Percentiles rank a stretch among this genome's conserved stretches.
phyloP scores from a whole-genome alignment of 208 protist genomes.

The Acanthamoeba lenticulata region DNA sequence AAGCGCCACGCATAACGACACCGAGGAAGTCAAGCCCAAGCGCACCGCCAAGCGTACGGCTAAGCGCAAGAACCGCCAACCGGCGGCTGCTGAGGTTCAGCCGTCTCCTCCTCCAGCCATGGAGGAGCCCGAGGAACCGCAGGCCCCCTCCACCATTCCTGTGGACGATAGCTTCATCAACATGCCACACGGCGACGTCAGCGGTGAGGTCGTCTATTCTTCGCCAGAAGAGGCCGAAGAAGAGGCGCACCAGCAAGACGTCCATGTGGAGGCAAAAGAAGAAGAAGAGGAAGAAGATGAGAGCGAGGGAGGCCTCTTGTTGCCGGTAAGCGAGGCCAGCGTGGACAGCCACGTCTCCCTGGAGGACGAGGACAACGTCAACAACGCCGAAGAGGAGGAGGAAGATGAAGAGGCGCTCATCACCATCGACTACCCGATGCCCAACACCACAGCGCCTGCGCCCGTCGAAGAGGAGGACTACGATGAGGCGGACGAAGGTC shows the following conservation, averaged over 20 bases:
- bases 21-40: slow-evolving; percentile 31
- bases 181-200: background rate
- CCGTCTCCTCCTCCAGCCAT: background rate
- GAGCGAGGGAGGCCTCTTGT: background rate
- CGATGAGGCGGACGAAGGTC: background rate
- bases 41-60: background rate
- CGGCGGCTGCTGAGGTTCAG: background rate
- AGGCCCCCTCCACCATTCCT: background rate
- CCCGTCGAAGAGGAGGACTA: background rate
- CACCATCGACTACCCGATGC: background rate
- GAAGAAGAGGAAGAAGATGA: background rate
- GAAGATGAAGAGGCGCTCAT: background rate
- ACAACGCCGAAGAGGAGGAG: background rate
- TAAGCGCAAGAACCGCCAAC: slow-evolving; percentile 12
- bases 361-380: background rate
- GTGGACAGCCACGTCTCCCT: background rate
- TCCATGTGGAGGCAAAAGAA: background rate
- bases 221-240: background rate
- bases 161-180: slow-evolving; percentile 4
- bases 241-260: background rate
- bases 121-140: background rate
- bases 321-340: background rate
- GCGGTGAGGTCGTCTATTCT: background rate
- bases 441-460: background rate
- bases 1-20: background rate